These are phyloP conservation scores for Saccharum officinarum DNA, from an alignment of 176 grass and related monocot genomes.

Conservation along the genomic window DNA sequence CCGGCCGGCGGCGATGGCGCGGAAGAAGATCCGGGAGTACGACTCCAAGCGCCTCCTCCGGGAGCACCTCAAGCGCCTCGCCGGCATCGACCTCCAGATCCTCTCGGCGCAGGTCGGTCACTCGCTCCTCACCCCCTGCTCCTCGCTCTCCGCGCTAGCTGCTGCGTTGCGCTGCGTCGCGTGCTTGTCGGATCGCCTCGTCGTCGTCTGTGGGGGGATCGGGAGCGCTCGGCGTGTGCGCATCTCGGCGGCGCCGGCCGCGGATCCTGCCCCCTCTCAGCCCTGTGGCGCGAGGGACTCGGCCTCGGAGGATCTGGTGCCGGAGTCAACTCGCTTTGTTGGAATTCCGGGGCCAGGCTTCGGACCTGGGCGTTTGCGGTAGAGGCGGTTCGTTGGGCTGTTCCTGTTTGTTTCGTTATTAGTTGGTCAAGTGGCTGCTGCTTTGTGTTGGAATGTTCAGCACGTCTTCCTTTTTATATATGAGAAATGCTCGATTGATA, in stretches of 20 bases:
- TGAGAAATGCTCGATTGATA: not conserved
- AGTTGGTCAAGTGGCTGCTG: not conserved
- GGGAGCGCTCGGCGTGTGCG: not conserved
- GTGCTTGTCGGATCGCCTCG: not conserved
- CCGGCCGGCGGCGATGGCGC: constrained; percentile 48
- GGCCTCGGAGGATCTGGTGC: not conserved
- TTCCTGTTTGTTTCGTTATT: not conserved
- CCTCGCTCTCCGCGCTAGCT: too few species aligned
- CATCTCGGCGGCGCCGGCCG: constrained; percentile 16
- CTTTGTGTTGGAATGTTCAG: not conserved
- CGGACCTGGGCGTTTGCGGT: not conserved
- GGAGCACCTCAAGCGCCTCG: constrained; percentile 90
- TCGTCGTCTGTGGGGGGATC: not conserved
- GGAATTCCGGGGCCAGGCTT: not conserved
- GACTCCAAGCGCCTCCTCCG: constrained; percentile 92
- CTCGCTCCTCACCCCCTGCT: not conserved
- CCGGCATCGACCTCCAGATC: constrained; percentile 79
- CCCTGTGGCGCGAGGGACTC: not conserved
- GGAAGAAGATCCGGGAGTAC: constrained; percentile 99
- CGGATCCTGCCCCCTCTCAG: not conserved
- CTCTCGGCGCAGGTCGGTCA: constrained; percentile 66
- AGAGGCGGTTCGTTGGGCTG: not conserved
- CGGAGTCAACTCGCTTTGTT: not conserved
- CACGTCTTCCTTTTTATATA: not conserved
- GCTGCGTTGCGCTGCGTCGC: too few species aligned